phyloP scores from a whole-genome alignment of 306 rosid species.

The Casuarina glauca region DNA sequence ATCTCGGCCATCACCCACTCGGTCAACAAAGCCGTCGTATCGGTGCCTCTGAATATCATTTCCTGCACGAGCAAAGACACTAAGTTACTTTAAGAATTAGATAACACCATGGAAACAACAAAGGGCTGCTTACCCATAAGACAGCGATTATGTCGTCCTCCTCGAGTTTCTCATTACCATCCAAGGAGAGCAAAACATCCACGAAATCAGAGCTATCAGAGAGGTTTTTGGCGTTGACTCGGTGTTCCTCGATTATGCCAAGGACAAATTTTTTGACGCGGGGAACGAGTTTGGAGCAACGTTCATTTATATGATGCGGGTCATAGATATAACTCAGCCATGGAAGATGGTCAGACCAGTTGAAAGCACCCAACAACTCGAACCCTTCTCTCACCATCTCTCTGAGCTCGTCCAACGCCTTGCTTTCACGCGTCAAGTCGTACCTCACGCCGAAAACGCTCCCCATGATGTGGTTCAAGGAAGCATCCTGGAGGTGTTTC shows the following conservation, averaged over 20 bases:
- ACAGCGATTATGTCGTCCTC: constrained; percentile 61
- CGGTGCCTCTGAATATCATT: constrained; percentile 54
- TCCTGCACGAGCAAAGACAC: constrained; percentile 21
- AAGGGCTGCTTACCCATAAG: constrained; percentile 35
- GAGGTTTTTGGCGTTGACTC: not conserved
- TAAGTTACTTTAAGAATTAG: not conserved
- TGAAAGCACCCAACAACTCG: constrained; percentile 45
- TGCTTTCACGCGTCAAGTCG: not conserved
- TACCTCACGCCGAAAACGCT: constrained; percentile 50
- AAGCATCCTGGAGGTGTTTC: constrained; percentile 38
- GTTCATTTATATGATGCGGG: constrained; percentile 33
- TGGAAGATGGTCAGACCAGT: constrained; percentile 26
- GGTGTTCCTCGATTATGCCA: constrained; percentile 44
- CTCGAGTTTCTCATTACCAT: constrained; percentile 45
- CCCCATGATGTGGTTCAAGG: constrained; percentile 52
- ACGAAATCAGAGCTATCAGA: constrained; percentile 49
- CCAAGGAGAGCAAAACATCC: constrained; percentile 51
- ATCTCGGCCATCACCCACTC: constrained; percentile 48
- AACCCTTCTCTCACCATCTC: constrained; percentile 56
- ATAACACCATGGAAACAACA: no score
- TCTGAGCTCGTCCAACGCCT: constrained; percentile 32
- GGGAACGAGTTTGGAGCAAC: constrained; percentile 51
- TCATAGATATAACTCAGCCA: constrained; percentile 47
- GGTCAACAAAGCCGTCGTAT: constrained; percentile 41
- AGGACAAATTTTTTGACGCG: constrained; percentile 42